phyloP scores from a whole-genome alignment of 371 early-diverging fungal genomes.

The Rhizopus stolonifer region DNA sequence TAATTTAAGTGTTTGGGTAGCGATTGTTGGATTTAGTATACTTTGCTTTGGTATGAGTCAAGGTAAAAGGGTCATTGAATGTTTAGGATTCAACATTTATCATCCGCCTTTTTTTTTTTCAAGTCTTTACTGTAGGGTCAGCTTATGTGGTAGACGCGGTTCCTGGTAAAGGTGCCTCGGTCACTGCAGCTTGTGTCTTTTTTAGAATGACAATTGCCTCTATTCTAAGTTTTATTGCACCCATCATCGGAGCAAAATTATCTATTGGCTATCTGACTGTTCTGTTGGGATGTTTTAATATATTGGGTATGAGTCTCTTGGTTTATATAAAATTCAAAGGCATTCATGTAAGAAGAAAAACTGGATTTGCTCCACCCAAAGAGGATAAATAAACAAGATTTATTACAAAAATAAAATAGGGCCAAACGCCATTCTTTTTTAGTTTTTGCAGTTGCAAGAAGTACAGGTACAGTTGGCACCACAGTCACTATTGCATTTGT shows the following conservation, averaged over 20 bases:
- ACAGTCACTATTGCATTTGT: slow-evolving; percentile 12
- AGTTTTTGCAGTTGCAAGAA: slow-evolving; percentile 26
- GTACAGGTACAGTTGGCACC: slow-evolving; percentile 19
- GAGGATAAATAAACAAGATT: slow-evolving; percentile 9
- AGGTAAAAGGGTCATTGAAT: too few species aligned
- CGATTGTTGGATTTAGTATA: slow-evolving; percentile 53
- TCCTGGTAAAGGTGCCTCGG: slow-evolving; percentile 54
- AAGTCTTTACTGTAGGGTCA: slow-evolving; percentile 44
- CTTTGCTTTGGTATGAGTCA: slow-evolving; percentile 61
- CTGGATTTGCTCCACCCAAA: slow-evolving; percentile 21
- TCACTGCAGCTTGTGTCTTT: slow-evolving; percentile 53
- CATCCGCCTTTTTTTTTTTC: background rate
- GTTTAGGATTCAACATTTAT: too few species aligned
- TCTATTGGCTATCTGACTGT: slow-evolving; percentile 36
- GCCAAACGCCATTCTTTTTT: background rate
- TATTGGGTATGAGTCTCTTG: slow-evolving; percentile 27
- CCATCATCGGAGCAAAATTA: slow-evolving; percentile 7
- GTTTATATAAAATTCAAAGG: slow-evolving; percentile 35
- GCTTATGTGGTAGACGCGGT: slow-evolving; percentile 55
- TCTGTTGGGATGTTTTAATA: slow-evolving; percentile 32
- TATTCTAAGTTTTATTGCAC: slow-evolving; percentile 33
- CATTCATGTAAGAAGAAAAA: slow-evolving; percentile 26
- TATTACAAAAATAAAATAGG: background rate
- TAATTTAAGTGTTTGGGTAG: slow-evolving; percentile 39
- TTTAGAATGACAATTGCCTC: slow-evolving; percentile 51